Conservation (phyloP, 75 land plant species). For the Ceratopteris richardii region DNA sequence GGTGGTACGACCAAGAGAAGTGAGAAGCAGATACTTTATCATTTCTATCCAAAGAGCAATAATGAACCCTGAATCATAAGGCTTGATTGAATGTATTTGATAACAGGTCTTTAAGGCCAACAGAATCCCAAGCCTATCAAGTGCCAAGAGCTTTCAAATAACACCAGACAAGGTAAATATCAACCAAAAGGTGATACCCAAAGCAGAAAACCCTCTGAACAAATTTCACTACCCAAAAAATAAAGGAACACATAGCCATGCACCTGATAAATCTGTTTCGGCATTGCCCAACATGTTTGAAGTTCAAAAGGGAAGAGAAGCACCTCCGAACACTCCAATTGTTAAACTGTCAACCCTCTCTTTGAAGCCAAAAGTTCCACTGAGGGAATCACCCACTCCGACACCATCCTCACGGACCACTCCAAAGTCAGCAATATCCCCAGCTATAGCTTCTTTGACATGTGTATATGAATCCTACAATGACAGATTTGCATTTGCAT, state of each 20-base stretch:
- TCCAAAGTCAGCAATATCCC: background rate
- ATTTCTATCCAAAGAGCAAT: too few relatives aligned
- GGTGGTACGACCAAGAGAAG: background rate
- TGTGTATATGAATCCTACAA: background rate
- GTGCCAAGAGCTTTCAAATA: background rate
- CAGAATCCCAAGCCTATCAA: background rate
- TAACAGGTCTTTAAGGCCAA: background rate
- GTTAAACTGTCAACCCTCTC: background rate
- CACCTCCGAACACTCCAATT: constrained; percentile 7
- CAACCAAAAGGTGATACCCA: background rate
- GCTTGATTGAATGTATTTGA: background rate
- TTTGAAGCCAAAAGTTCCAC: background rate
- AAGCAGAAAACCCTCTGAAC: background rate
- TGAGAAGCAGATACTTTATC: background rate
- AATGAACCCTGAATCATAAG: too few relatives aligned
- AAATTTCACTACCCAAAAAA: background rate
- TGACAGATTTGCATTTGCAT: constrained; percentile 8
- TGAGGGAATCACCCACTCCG: background rate
- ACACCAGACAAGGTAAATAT: background rate
- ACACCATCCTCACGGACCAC: background rate
- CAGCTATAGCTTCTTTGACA: background rate
- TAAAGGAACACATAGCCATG: background rate
- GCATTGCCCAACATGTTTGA: background rate
- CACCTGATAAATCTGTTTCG: background rate
- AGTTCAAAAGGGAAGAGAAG: background rate